Base-by-base conservation (phyloP, 2,329 filamentous ascomycete genomes). In the Aureobasidium sp. region DNA sequence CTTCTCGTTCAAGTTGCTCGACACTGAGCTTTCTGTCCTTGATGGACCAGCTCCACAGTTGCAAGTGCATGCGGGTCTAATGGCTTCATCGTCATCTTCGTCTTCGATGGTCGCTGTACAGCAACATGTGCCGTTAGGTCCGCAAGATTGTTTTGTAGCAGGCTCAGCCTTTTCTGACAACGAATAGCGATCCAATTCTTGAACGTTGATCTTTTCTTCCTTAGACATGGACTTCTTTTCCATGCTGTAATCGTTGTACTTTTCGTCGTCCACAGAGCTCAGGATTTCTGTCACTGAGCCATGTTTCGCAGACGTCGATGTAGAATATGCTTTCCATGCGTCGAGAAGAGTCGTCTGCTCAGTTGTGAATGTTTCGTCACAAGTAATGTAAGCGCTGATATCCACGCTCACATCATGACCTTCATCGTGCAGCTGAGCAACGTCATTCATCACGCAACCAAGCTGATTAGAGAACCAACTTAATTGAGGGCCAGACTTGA, bases 341-440 rank as follows among this genome's bases (percentile, higher is more conserved):
- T 60, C 60, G 1, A 68, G 44, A 1, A 68, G 48, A 2, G 63
- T 61, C 22, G 63, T 67, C 53, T 68, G 68, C 57, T 70, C 68
- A 41, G 73, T 70, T 2, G 70, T 71, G 54, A 78, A 70, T 8
- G 68, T 64, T 21, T 74, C 68, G 53, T 79, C 75, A 55, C 75
- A 78, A 3, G 79, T 82, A 39, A 81, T 64, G 58, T 81, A 80
- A 10, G 81, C 67, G 27, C 69, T 74, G 6, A 81, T 64, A 24
- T 79, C 73, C 3, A 81, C 63, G 16, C 74, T 71, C 25, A 74
- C 68, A 19, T 70, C 62, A 17, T 64, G 62, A 10, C 66, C 61
- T 1, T 63, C 47, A 37, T 65, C 58, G 55, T 70, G 63, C 55
- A 75, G 67, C 17, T 56, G 57, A 21, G 71, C 61, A 30, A 76